These are phyloP conservation scores for Phragmites australis DNA, from an alignment of 176 grass and related monocot species.

Conservation along the genomic window DNA sequence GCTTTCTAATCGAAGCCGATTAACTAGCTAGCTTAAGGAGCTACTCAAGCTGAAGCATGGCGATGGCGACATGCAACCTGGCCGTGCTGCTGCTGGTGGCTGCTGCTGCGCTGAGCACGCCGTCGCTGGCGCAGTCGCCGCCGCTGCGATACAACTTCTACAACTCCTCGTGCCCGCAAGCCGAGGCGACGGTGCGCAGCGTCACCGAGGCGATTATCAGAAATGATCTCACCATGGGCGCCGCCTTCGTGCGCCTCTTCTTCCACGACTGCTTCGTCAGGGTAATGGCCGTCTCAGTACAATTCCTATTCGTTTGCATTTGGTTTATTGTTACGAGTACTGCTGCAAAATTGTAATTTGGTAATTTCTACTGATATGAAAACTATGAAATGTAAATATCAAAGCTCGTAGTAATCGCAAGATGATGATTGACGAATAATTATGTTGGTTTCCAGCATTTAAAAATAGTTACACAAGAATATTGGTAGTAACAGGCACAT, in stretches of 20 bases:
- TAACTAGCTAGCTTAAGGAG: neutral
- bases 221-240: slow-evolving; percentile 2
- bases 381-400: too few relatives aligned
- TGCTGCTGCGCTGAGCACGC: neutral
- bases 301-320: too few relatives aligned
- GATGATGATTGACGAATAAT: too few relatives aligned
- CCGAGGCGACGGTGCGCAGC: slow-evolving; percentile 14
- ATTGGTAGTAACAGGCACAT: too few relatives aligned
- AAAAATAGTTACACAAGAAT: too few relatives aligned
- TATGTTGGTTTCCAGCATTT: too few relatives aligned
- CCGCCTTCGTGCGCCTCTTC: slow-evolving; percentile 52
- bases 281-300: slow-evolving; percentile 3
- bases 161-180: neutral
- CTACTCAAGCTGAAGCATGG: neutral
- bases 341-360: too few relatives aligned
- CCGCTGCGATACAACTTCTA: neutral
- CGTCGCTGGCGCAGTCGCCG: neutral
- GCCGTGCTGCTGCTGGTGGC: neutral
- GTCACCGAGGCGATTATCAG: neutral
- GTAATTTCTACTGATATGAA: too few relatives aligned
- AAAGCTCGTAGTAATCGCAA: too few relatives aligned
- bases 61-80: neutral
- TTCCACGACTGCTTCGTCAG: slow-evolving; percentile 82
- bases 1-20: too few relatives aligned
- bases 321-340: too few relatives aligned